Evolutionary conservation across 768 basidiomycete species (phyloP).

Genomic region (Podaxis sp.): DNA sequence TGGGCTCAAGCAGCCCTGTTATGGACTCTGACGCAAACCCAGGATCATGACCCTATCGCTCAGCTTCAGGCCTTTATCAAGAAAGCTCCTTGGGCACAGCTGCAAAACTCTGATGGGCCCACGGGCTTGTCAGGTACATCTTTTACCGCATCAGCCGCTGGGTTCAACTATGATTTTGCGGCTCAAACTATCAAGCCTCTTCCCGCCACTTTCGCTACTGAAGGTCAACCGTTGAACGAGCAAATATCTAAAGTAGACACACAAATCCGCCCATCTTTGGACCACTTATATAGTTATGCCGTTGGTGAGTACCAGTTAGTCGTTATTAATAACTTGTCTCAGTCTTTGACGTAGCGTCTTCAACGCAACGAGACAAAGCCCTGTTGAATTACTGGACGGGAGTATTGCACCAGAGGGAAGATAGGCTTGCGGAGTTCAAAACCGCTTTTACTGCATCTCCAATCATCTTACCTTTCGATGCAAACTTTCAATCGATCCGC

Average conservation of each 20-base stretch:
- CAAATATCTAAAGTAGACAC: slow-evolving; percentile 46
- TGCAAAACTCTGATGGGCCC: slow-evolving; percentile 42
- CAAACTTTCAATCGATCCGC: slow-evolving; percentile 38
- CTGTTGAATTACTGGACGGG: slow-evolving; percentile 55
- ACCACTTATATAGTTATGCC: slow-evolving; percentile 63
- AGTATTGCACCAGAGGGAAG: slow-evolving; percentile 44
- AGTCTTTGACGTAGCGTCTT: slow-evolving; percentile 46
- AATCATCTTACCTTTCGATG: slow-evolving; percentile 60
- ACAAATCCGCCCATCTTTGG: slow-evolving; percentile 39
- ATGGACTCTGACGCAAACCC: slow-evolving; percentile 57
- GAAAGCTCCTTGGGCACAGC: slow-evolving; percentile 46
- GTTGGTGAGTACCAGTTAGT: slow-evolving; percentile 40
- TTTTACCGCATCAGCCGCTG: slow-evolving; percentile 46
- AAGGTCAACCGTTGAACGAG: slow-evolving; percentile 44
- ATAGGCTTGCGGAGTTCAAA: slow-evolving; percentile 47
- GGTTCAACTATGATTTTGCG: slow-evolving; percentile 62
- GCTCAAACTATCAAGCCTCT: slow-evolving; percentile 48
- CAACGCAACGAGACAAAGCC: slow-evolving; percentile 48
- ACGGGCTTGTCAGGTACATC: slow-evolving; percentile 26
- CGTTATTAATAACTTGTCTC: not conserved
- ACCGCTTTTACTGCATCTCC: slow-evolving; percentile 44
- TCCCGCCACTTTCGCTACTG: slow-evolving; percentile 40
- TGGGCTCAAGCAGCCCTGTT: slow-evolving; percentile 63
- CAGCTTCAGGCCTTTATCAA: slow-evolving; percentile 47
- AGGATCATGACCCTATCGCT: slow-evolving; percentile 38